These are phyloP conservation scores for Brasenia schreberi DNA, from an alignment of 164 flowering plant species.

Conservation along the genomic window DNA sequence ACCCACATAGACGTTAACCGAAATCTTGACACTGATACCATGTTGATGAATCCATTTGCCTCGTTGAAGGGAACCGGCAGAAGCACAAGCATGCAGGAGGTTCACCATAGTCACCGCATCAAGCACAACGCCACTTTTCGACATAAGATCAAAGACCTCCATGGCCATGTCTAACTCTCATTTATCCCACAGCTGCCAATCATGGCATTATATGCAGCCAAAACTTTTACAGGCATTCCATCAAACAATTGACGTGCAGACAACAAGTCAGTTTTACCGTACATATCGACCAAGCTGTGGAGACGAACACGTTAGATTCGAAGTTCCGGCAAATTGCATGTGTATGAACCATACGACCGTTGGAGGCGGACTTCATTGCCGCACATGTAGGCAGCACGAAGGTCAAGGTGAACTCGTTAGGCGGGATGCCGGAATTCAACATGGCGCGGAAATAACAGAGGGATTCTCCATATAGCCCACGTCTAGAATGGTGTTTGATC, in stretches of 20 bases:
- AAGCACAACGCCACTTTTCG: background rate
- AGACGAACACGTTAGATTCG: constrained; percentile 9
- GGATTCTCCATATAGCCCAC: constrained; percentile 5
- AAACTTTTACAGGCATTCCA: constrained; percentile 8
- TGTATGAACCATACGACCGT: constrained; percentile 6
- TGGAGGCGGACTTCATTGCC: constrained; percentile 2
- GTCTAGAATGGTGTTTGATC: constrained; percentile 7
- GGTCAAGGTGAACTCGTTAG: constrained; percentile 12
- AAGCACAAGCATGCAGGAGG: constrained; percentile 11
- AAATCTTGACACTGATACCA: constrained; percentile 2
- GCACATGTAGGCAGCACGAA: constrained; percentile 11
- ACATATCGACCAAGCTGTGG: constrained; percentile 14
- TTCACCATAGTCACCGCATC: constrained; percentile 12
- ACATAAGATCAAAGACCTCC: constrained; percentile 10
- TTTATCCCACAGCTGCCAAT: constrained; percentile 10
- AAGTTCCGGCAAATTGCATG: background rate
- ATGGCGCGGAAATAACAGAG: constrained; percentile 2
- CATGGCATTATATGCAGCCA: constrained; percentile 12
- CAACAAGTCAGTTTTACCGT: constrained; percentile 6
- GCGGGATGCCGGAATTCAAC: background rate
- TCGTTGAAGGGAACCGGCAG: constrained; percentile 9
- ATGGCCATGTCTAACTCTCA: constrained; percentile 12
- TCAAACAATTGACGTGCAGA: constrained; percentile 9
- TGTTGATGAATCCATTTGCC: constrained; percentile 15
- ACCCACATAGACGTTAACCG: constrained; percentile 5